A percentile compares a stretch with the other conserved stretches of the same genome.
Evolutionary conservation across 2,329 filamentous ascomycete species (phyloP).

Genomic region (Sporothrix brunneoviolacea): DNA sequence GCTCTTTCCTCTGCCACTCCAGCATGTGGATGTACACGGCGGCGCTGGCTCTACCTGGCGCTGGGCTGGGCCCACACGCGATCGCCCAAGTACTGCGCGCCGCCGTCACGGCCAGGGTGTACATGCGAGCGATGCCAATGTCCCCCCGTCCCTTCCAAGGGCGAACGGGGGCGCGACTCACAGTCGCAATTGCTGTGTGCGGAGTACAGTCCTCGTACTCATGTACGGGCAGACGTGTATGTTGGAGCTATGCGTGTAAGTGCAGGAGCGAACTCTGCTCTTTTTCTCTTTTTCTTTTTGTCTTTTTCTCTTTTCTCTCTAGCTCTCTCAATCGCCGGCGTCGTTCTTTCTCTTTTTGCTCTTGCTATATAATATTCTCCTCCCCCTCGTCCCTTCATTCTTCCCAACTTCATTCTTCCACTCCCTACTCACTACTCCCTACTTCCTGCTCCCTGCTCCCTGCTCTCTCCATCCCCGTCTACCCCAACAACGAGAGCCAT

Average conservation of each 20-base stretch:
- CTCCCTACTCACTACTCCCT: neutral
- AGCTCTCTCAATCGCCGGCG: too few relatives aligned
- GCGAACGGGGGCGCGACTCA: too few relatives aligned
- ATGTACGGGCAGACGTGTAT: too few relatives aligned
- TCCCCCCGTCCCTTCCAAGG: slow-evolving; percentile 5
- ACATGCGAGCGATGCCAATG: neutral
- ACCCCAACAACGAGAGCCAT: too few relatives aligned
- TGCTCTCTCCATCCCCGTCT: too few relatives aligned
- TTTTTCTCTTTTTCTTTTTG: too few relatives aligned
- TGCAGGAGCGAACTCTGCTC: neutral
- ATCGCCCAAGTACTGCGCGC: slow-evolving; percentile 2
- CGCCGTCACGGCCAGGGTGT: neutral
- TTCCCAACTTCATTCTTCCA: slow-evolving; percentile 11
- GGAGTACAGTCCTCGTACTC: too few relatives aligned
- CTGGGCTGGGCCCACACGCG: neutral
- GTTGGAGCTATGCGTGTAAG: too few relatives aligned
- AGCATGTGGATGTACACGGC: too few relatives aligned
- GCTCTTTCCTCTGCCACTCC: too few relatives aligned
- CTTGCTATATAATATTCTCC: slow-evolving; percentile 7
- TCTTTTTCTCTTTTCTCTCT: too few relatives aligned
- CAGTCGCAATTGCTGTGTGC: too few relatives aligned
- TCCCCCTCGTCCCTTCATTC: slow-evolving; percentile 15
- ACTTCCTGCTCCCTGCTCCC: slow-evolving; percentile 1
- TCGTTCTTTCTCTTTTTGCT: neutral
- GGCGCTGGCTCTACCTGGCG: neutral